Base-by-base conservation (phyloP, 2,329 filamentous ascomycete species). In the Ceratocystis papillata region DNA sequence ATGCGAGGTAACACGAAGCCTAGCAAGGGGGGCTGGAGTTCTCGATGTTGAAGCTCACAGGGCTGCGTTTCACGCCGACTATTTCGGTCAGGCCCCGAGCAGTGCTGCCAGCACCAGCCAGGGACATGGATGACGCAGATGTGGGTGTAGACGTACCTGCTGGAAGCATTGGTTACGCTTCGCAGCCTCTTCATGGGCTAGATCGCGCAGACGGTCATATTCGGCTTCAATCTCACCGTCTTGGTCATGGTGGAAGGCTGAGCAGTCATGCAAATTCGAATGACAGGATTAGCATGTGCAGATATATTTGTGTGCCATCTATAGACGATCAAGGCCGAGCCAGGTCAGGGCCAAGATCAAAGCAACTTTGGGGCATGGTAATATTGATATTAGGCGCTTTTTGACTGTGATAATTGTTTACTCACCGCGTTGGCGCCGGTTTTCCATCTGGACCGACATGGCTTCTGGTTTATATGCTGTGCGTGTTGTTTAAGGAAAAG, bases 151-250 rank as follows among this genome's bases (percentile, higher is more conserved):
- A 41, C 37, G 65, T 78, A 89, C 87, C 72, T 81, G 80, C 69
- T 90, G 84, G 73, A 91, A 92, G 78, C 89, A 96, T 64, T 83
- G 81, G 69, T 84, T 84, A 70, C 90, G 88, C 78, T 94, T 90
- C 63, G 81, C 79, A 67, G 88, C 90, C 79, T 96, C 92, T 72
- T 85, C 81, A 69, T 89, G 86, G 20, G 93, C 94, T 20, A 92
- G 81, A 71, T 87, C 86, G 72, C 94, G 90, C 57, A 97, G 83
- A 65, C 90, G 88, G 74, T 97, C 92, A 76, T 97, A 97, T 78
- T 97, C 92, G 71, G 81, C 84, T 79, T 97, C 92, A 65, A 84
- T 80, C 67, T 86, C 81, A 70, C 79, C 78, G 73, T 83, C 84
- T 70, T 86, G 80, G 67, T 81, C 81, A 74, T 90, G 87, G 76